phyloP scores from a whole-genome alignment of 176 grass and related monocot species.

The Phoenix roebelenii region DNA sequence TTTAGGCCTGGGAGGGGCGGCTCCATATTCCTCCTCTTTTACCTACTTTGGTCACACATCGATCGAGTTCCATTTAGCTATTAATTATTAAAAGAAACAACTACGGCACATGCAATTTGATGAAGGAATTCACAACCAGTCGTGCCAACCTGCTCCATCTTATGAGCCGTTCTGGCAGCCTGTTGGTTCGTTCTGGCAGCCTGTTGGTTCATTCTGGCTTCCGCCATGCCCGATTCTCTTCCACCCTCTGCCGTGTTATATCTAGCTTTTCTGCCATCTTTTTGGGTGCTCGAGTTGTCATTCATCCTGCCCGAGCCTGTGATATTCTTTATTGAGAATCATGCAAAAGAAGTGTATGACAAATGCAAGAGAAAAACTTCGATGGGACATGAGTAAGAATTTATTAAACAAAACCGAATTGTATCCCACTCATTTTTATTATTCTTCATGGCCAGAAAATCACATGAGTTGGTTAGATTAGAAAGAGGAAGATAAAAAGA shows the following conservation, averaged over 20 bases:
- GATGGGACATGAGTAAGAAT: too few relatives aligned
- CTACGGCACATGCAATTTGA: constrained; percentile 47
- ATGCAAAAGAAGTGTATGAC: not conserved
- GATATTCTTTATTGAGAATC: not conserved
- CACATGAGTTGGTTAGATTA: too few relatives aligned
- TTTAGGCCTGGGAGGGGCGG: too few relatives aligned
- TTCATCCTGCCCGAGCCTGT: constrained; percentile 57
- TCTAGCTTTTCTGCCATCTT: constrained; percentile 73
- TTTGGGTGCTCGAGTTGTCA: constrained; percentile 43
- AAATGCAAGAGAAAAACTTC: too few relatives aligned
- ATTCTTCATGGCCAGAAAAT: too few relatives aligned
- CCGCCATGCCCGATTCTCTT: constrained; percentile 61
- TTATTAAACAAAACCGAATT: too few relatives aligned
- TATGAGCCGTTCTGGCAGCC: constrained; percentile 41
- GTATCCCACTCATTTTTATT: too few relatives aligned
- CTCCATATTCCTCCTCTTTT: too few relatives aligned
- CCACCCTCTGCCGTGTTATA: constrained; percentile 28
- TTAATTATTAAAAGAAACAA: constrained; percentile 31
- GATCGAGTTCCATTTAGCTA: too few relatives aligned
- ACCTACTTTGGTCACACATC: too few relatives aligned
- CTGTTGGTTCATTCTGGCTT: constrained; percentile 60
- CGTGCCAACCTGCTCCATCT: constrained; percentile 46
- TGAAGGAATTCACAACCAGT: constrained; percentile 54
- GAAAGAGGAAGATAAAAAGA: too few relatives aligned
- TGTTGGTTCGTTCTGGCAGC: constrained; percentile 59